Evolutionary conservation across 306 rosid genomes (phyloP).

Genomic region (Herpetospermum pedunculosum): DNA sequence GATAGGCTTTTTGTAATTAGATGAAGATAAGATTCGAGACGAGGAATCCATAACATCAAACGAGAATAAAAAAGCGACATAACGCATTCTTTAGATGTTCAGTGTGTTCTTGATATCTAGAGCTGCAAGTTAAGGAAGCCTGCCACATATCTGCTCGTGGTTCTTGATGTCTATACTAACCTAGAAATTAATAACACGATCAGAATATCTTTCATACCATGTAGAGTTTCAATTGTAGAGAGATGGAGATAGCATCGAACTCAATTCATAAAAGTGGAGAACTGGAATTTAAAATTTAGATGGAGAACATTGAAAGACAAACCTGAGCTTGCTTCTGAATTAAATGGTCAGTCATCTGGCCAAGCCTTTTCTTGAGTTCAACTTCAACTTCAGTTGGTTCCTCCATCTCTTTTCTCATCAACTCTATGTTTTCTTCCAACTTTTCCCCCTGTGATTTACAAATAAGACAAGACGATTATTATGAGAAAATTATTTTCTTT

Average conservation of each 20-base stretch:
- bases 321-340: slow-evolving; percentile 95
- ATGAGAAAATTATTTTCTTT: neutral
- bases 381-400: slow-evolving; percentile 82
- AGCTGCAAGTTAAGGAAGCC: neutral
- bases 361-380: slow-evolving; percentile 82
- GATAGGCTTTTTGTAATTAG: no score
- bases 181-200: neutral
- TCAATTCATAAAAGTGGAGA: neutral
- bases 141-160: neutral
- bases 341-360: slow-evolving; percentile 94
- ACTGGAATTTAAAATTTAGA: neutral
- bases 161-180: neutral
- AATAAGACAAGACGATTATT: neutral
- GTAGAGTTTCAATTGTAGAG: neutral
- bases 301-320: slow-evolving; percentile 13
- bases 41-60: no score
- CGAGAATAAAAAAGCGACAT: no score
- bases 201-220: neutral
- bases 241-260: neutral
- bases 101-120: neutral
- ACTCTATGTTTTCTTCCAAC: slow-evolving; percentile 64
- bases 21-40: no score
- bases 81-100: neutral
- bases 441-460: slow-evolving; percentile 49
- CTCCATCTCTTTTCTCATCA: slow-evolving; percentile 77